Conservation (phyloP, 768 basidiomycete species). For the Royoungia palumana region DNA sequence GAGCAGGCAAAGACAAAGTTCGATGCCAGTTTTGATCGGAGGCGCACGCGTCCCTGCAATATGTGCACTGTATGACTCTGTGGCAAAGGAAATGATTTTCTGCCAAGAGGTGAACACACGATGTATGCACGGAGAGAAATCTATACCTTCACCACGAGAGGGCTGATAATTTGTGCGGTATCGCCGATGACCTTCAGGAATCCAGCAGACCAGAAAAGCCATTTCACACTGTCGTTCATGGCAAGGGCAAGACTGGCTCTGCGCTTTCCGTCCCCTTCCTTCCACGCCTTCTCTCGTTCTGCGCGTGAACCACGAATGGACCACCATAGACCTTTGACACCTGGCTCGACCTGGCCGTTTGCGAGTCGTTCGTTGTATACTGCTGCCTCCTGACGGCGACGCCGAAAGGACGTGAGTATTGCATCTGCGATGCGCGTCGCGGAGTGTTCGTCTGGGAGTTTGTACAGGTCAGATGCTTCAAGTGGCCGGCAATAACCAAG, state of each 20-base stretch:
- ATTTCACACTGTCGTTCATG: constrained; percentile 73
- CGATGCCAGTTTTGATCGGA: constrained; percentile 57
- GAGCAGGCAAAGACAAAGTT: constrained; percentile 67
- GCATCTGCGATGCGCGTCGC: constrained; percentile 58
- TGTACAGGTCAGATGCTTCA: constrained; percentile 78
- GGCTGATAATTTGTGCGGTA: constrained; percentile 67
- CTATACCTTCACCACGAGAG: constrained; percentile 71
- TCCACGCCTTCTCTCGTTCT: constrained; percentile 63
- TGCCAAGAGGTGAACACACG: constrained; percentile 19
- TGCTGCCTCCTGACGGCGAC: constrained; percentile 50
- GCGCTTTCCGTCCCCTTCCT: constrained; percentile 57
- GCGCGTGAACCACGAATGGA: constrained; percentile 44
- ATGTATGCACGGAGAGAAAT: too few species aligned
- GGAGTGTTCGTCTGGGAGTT: constrained; percentile 60
- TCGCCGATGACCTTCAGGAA: constrained; percentile 59
- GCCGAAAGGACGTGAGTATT: constrained; percentile 65
- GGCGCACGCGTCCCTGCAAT: constrained; percentile 37
- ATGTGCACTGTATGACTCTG: constrained; percentile 55
- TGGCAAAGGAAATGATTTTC: constrained; percentile 71
- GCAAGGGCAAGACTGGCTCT: constrained; percentile 63
- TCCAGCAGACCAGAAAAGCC: constrained; percentile 77
- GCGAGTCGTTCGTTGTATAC: constrained; percentile 71
- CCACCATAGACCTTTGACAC: constrained; percentile 58
- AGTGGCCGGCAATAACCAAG: constrained; percentile 80
- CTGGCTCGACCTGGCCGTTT: constrained; percentile 59